Evolutionary conservation across 2,329 filamentous ascomycete species (phyloP).

Genomic region (Diaporthe sp.): DNA sequence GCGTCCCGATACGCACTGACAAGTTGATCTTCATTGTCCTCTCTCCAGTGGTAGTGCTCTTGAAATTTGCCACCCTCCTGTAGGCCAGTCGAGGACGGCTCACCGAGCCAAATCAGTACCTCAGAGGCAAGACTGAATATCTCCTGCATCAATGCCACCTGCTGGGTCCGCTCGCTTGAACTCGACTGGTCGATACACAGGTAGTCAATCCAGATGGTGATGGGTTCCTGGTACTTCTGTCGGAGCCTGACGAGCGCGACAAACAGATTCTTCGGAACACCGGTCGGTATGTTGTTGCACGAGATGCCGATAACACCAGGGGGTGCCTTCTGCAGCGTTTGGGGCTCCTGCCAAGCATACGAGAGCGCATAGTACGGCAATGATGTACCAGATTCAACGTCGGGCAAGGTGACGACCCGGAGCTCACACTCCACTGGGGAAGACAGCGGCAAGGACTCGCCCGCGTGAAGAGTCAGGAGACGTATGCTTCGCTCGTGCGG

Average conservation of each 20-base stretch:
- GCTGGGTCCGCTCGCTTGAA: slow-evolving; percentile 16
- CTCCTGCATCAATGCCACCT: slow-evolving; percentile 32
- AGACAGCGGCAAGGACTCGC: background rate
- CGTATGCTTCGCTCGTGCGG: slow-evolving; percentile 4
- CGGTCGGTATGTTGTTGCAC: background rate
- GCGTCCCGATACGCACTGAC: background rate
- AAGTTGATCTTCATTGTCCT: background rate
- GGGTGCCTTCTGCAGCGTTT: background rate
- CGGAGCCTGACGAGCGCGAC: slow-evolving; percentile 15
- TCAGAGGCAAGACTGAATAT: slow-evolving; percentile 25
- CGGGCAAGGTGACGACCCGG: background rate
- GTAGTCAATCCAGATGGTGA: slow-evolving; percentile 24
- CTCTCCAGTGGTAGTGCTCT: background rate
- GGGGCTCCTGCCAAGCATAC: slow-evolving; percentile 11
- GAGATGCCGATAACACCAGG: background rate
- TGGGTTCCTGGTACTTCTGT: background rate
- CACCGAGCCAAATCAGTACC: slow-evolving; percentile 35
- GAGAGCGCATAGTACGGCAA: slow-evolving; percentile 16
- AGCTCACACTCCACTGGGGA: slow-evolving; percentile 1
- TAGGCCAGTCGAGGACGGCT: background rate
- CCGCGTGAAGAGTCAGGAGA: background rate
- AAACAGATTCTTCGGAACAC: slow-evolving; percentile 7
- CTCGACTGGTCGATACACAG: slow-evolving; percentile 32
- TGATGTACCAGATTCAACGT: background rate
- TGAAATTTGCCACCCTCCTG: background rate